Conservation (phyloP, 2,329 filamentous ascomycete species). For the Sclerotinia nivalis region DNA sequence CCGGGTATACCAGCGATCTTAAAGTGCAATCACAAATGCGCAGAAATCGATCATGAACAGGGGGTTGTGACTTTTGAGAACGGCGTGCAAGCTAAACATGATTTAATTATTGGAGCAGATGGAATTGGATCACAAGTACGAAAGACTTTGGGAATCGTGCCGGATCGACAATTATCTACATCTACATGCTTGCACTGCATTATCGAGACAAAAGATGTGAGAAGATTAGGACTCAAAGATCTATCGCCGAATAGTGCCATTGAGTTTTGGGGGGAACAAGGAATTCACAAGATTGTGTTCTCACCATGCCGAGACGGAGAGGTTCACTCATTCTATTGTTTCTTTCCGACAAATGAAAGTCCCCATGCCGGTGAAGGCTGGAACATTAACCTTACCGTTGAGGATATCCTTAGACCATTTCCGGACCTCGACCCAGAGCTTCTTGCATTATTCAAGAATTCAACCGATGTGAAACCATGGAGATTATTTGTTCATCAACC, state of each 20-base stretch:
- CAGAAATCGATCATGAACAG: conserved; percentile 50
- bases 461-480: conserved; percentile 40
- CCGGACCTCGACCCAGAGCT: conserved; percentile 54
- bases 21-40: conserved; percentile 50
- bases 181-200: conserved; percentile 45
- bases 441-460: conserved; percentile 35
- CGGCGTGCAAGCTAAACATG: conserved; percentile 38
- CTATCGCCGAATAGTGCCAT: conserved; percentile 35
- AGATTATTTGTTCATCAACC: conserved; percentile 51
- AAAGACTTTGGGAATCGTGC: conserved; percentile 55
- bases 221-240: conserved; percentile 33
- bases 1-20: conserved; percentile 55
- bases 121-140: conserved; percentile 66
- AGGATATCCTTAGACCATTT: conserved; percentile 62
- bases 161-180: conserved; percentile 41
- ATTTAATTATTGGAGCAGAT: conserved; percentile 50
- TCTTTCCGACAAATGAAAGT: conserved; percentile 39
- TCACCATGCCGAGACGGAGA: conserved; percentile 44
- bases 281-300: conserved; percentile 46
- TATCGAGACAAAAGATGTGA: conserved; percentile 37
- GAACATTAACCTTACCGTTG: conserved; percentile 44
- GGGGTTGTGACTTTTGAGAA: conserved; percentile 47
- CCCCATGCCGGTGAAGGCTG: conserved; percentile 37
- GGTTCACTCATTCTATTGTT: conserved; percentile 46
- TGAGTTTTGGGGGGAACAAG: conserved; percentile 43